phyloP scores from a whole-genome alignment of 1,284 basidiomycete species.

The Boletellus sp. region DNA sequence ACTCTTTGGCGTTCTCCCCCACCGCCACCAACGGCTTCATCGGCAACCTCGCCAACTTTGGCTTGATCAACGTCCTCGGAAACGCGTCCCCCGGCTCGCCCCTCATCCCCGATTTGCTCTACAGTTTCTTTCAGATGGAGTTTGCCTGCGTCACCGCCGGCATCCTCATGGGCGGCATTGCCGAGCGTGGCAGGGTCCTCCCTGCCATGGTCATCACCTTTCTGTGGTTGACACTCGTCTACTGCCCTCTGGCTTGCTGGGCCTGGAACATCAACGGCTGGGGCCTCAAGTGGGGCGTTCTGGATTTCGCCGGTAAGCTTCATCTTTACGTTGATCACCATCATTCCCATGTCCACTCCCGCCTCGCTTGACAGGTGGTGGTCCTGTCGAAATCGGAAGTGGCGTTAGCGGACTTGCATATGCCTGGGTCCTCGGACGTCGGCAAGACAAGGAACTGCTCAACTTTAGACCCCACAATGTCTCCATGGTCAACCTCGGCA shows the following conservation, averaged over 20 bases:
- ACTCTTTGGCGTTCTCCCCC: conserved; percentile 77
- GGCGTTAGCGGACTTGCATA: conserved; percentile 86
- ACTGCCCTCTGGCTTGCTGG: conserved; percentile 80
- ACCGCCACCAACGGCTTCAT: conserved; percentile 77
- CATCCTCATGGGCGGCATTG: conserved; percentile 79
- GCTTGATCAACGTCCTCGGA: conserved; percentile 69
- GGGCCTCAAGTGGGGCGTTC: conserved; percentile 87
- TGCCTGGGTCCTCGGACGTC: conserved; percentile 77
- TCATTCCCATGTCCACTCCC: neutral
- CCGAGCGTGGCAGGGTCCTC: conserved; percentile 83
- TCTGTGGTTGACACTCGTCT: conserved; percentile 81
- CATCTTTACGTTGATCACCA: conserved; percentile 2
- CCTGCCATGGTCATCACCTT: conserved; percentile 89
- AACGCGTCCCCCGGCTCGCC: conserved; percentile 75
- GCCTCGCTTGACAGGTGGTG: conserved; percentile 58
- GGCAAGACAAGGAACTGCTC: conserved; percentile 77
- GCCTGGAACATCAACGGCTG: conserved; percentile 79
- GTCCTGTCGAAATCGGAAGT: conserved; percentile 90
- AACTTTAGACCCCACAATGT: conserved; percentile 95
- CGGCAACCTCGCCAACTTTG: conserved; percentile 72
- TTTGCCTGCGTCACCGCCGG: conserved; percentile 77
- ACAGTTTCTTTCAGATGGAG: conserved; percentile 89
- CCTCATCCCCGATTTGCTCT: conserved; percentile 68
- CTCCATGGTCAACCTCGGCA: conserved; percentile 85
- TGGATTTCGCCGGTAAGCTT: conserved; percentile 72